A percentile compares a stretch with the other conserved stretches of the same genome.
Evolutionary conservation across 2,329 filamentous ascomycete species (phyloP).

Genomic region (Metarhizium sp.): DNA sequence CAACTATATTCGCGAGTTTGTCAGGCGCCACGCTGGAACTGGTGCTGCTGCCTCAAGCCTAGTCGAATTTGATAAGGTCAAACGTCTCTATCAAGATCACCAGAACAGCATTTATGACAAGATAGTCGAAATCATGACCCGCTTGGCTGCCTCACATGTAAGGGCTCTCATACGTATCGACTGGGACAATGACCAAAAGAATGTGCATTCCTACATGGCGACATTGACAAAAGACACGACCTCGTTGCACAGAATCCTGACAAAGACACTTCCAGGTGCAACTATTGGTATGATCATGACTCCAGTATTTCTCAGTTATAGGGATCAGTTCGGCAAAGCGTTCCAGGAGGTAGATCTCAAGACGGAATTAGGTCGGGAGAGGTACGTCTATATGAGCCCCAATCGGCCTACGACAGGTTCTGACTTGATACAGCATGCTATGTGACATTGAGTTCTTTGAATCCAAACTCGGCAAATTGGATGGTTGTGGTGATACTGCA

Average conservation of each 20-base stretch:
- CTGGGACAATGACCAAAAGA: conserved; percentile 49
- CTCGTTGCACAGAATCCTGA: conserved; percentile 73
- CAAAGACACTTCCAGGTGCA: conserved; percentile 68
- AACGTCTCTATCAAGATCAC: conserved; percentile 77
- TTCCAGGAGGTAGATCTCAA: conserved; percentile 56
- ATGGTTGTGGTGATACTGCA: conserved; percentile 68
- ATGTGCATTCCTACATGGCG: conserved; percentile 69
- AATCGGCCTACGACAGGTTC: neutral
- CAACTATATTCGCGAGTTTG: conserved; percentile 84
- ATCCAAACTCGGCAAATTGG: conserved; percentile 62
- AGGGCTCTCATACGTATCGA: conserved; percentile 64
- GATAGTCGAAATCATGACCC: conserved; percentile 84
- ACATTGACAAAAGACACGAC: conserved; percentile 77
- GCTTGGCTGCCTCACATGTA: conserved; percentile 63
- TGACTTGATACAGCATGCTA: conserved; percentile 49
- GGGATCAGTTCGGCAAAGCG: conserved; percentile 65
- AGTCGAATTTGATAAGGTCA: conserved; percentile 83
- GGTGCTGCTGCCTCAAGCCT: conserved; percentile 44
- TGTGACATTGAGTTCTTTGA: conserved; percentile 68
- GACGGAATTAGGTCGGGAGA: conserved; percentile 58
- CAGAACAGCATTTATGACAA: conserved; percentile 88
- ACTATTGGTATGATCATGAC: conserved; percentile 76
- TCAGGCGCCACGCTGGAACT: conserved; percentile 61
- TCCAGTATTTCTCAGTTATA: conserved; percentile 75
- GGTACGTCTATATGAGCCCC: conserved; percentile 39